These are phyloP conservation scores for Aschersonia sp. DNA, from an alignment of 2,329 filamentous ascomycete species.

Conservation along the genomic window DNA sequence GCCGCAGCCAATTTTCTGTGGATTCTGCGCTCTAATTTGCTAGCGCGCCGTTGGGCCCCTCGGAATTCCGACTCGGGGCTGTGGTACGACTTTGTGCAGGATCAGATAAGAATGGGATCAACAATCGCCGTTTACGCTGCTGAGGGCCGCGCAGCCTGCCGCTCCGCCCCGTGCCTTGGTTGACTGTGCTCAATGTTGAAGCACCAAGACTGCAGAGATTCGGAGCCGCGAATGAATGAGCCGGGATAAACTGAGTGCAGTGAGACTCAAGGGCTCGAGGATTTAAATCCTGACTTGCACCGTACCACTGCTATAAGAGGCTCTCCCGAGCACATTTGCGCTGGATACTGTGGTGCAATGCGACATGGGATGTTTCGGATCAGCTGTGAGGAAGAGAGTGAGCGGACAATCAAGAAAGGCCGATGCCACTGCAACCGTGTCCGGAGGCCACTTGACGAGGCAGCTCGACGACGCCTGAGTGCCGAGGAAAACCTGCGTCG, in stretches of 20 bases:
- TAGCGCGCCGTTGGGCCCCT: conserved; percentile 2
- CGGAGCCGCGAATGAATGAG: too few relatives aligned
- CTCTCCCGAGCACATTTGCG: conserved; percentile 1
- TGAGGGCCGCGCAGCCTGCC: too few relatives aligned
- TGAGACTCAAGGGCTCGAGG: too few relatives aligned
- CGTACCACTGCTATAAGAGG: background rate
- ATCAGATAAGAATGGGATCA: conserved; percentile 3
- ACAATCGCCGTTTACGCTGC: background rate
- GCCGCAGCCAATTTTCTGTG: background rate
- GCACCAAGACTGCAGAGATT: too few relatives aligned
- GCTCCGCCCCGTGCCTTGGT: too few relatives aligned
- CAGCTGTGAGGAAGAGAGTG: too few relatives aligned
- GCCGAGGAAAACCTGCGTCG: too few relatives aligned
- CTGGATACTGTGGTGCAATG: background rate
- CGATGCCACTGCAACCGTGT: too few relatives aligned
- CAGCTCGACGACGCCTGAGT: too few relatives aligned
- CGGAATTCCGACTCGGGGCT: conserved; percentile 12
- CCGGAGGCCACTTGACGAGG: too few relatives aligned
- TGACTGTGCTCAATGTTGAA: background rate
- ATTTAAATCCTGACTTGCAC: background rate
- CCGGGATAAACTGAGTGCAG: too few relatives aligned
- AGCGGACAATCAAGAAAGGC: too few relatives aligned
- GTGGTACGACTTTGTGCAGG: conserved; percentile 2
- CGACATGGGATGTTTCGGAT: background rate
- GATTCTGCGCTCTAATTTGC: background rate